phyloP scores from a whole-genome alignment of 805 yeast genomes.

The Barnettozyma wickerhamii region DNA sequence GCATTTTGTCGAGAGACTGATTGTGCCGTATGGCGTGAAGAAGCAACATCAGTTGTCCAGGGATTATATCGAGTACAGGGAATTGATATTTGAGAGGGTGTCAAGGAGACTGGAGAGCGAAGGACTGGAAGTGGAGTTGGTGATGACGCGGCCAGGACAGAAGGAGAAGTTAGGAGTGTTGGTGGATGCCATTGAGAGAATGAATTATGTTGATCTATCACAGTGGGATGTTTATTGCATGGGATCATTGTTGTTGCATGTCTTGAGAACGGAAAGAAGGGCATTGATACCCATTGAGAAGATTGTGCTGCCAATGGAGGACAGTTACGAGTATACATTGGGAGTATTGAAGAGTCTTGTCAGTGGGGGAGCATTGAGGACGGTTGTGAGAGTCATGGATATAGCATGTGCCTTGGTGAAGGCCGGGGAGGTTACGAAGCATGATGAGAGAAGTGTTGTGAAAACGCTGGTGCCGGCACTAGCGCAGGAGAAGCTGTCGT shows the following conservation, averaged over 20 bases:
- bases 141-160: constrained; percentile 57
- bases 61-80: constrained; percentile 33
- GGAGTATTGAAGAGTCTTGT: constrained; percentile 33
- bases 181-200: constrained; percentile 46
- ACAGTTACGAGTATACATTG: constrained; percentile 41
- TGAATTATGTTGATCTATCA: constrained; percentile 54
- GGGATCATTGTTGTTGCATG: constrained; percentile 39
- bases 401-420: constrained; percentile 32
- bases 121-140: constrained; percentile 34
- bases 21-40: constrained; percentile 39
- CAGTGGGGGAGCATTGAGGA: constrained; percentile 24
- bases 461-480: constrained; percentile 39
- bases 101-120: constrained; percentile 44
- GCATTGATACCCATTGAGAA: constrained; percentile 49
- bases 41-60: constrained; percentile 20
- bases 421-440: constrained; percentile 41
- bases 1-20: constrained; percentile 44
- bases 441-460: constrained; percentile 25
- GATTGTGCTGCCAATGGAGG: constrained; percentile 51
- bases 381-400: constrained; percentile 39
- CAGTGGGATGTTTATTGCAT: constrained; percentile 56
- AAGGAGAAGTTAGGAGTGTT: constrained; percentile 40
- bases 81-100: constrained; percentile 43
- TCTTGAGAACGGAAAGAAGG: constrained; percentile 45
- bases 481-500: constrained; percentile 44